Percentiles rank a stretch among this genome's conserved stretches.
phyloP scores from a whole-genome alignment of 2,329 filamentous ascomycete species.

The Ophiostoma piceae region DNA sequence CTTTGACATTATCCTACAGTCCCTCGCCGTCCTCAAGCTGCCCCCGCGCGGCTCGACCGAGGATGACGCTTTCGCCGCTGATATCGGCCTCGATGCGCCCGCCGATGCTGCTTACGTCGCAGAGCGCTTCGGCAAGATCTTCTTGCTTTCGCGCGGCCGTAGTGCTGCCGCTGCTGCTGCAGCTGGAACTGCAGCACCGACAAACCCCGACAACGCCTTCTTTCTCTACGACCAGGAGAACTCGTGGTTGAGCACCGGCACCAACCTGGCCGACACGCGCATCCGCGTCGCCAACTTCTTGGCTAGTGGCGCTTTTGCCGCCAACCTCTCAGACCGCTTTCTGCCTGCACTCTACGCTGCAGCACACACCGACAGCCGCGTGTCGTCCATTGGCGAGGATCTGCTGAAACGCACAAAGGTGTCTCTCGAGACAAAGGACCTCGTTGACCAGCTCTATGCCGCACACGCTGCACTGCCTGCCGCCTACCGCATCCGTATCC shows the following conservation, averaged over 20 bases:
- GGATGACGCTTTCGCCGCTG: constrained; percentile 61
- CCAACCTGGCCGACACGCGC: constrained; percentile 66
- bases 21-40: constrained; percentile 65
- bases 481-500: constrained; percentile 69
- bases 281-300: constrained; percentile 65
- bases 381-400: constrained; percentile 82
- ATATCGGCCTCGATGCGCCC: constrained; percentile 59
- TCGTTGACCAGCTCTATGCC: constrained; percentile 63
- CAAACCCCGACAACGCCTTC: constrained; percentile 56
- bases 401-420: constrained; percentile 74
- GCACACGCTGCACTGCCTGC: constrained; percentile 70
- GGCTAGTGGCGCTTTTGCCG: constrained; percentile 70
- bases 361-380: constrained; percentile 72
- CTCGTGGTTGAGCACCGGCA: constrained; percentile 56
- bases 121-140: constrained; percentile 68
- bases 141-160: constrained; percentile 50
- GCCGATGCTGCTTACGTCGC: constrained; percentile 71
- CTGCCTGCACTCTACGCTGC: constrained; percentile 78
- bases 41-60: constrained; percentile 75
- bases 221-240: constrained; percentile 63
- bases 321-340: constrained; percentile 52
- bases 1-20: constrained; percentile 75
- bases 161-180: too few relatives aligned
- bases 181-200: too few relatives aligned
- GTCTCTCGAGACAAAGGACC: constrained; percentile 61